These are phyloP conservation scores for Bimuria novae-zelandiae DNA, from an alignment of 2,329 filamentous ascomycete genomes.

Conservation along the genomic window DNA sequence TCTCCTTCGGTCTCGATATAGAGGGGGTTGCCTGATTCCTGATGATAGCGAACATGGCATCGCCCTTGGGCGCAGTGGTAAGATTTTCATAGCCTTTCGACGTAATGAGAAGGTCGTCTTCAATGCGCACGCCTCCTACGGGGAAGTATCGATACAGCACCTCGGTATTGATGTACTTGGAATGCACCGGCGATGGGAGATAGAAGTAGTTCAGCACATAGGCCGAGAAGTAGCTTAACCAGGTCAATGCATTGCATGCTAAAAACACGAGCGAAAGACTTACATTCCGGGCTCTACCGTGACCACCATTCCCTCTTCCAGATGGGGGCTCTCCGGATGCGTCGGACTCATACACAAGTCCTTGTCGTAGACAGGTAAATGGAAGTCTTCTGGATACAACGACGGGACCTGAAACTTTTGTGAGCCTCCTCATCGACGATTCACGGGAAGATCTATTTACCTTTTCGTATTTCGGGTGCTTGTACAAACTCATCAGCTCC, in stretches of 20 bases:
- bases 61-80: conserved; percentile 72
- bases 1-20: background rate
- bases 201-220: conserved; percentile 82
- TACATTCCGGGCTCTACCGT: conserved; percentile 60
- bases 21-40: conserved; percentile 19
- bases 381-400: conserved; percentile 38
- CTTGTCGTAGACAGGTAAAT: conserved; percentile 38
- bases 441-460: conserved; percentile 14
- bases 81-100: conserved; percentile 71
- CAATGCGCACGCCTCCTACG: conserved; percentile 75
- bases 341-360: conserved; percentile 37
- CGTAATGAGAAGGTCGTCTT: conserved; percentile 76
- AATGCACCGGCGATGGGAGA: conserved; percentile 71
- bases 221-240: conserved; percentile 78
- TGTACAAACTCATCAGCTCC: conserved; percentile 39
- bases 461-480: conserved; percentile 28
- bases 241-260: conserved; percentile 31
- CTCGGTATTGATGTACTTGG: conserved; percentile 74
- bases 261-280: conserved; percentile 9
- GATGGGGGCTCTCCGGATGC: conserved; percentile 38
- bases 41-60: conserved; percentile 65
- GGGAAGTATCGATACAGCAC: conserved; percentile 82
- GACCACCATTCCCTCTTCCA: conserved; percentile 61
- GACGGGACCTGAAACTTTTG: conserved; percentile 30
- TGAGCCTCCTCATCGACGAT: conserved; percentile 13